phyloP scores from a whole-genome alignment of 83 land plant species.

The Larix sibirica region DNA sequence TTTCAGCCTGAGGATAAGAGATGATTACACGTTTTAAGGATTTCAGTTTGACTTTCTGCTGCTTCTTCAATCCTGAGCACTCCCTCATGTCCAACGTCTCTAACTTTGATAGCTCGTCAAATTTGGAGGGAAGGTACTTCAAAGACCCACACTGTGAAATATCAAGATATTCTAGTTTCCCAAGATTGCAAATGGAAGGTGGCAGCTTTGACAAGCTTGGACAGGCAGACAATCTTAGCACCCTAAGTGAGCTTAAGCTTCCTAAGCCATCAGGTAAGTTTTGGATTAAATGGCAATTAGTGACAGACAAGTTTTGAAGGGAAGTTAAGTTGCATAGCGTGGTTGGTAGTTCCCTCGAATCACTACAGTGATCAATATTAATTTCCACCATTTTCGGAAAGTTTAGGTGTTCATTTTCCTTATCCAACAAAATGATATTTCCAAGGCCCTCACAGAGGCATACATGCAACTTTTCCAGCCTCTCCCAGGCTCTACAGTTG shows the following conservation, averaged over 20 bases:
- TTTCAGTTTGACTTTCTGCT: background rate
- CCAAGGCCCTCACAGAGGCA: constrained; percentile 41
- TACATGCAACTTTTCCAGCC: constrained; percentile 41
- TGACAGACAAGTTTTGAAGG: constrained; percentile 40
- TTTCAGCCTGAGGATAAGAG: constrained; percentile 36
- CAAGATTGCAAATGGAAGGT: constrained; percentile 28
- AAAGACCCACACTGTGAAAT: constrained; percentile 50
- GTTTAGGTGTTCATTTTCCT: background rate
- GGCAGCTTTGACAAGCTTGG: constrained; percentile 45
- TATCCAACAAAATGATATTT: background rate
- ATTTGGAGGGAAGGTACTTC: constrained; percentile 35
- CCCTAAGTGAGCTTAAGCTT: constrained; percentile 27
- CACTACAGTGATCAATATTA: constrained; percentile 47
- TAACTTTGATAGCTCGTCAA: constrained; percentile 34
- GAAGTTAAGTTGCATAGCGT: constrained; percentile 31
- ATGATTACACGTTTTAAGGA: constrained; percentile 35
- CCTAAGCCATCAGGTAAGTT: constrained; percentile 48
- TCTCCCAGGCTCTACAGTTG: constrained; percentile 20
- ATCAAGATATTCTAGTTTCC: constrained; percentile 44
- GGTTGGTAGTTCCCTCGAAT: no score
- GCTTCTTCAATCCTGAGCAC: constrained; percentile 14
- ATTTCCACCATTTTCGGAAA: constrained; percentile 52
- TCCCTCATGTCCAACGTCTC: constrained; percentile 72
- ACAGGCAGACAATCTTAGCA: constrained; percentile 51
- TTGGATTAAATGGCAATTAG: constrained; percentile 47